phyloP scores from a whole-genome alignment of 345 rosid genomes.

The Kernera saxatilis region DNA sequence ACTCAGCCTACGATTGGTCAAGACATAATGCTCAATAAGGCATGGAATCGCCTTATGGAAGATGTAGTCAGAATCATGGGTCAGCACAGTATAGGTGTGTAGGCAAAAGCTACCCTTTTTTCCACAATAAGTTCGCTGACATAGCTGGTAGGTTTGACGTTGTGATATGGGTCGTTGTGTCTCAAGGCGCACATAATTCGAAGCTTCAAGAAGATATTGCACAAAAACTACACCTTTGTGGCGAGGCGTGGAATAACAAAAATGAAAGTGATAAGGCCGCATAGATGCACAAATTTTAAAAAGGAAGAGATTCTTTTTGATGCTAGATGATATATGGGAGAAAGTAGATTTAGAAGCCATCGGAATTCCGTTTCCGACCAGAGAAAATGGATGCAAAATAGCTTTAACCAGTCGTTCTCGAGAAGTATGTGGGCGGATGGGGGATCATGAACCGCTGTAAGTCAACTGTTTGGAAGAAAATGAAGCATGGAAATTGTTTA shows the following conservation, averaged over 20 bases:
- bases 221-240: neutral
- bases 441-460: neutral
- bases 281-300: neutral
- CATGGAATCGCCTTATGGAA: neutral
- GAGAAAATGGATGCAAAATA: conserved; percentile 1
- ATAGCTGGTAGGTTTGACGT: neutral
- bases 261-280: neutral
- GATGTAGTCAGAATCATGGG: conserved; percentile 4
- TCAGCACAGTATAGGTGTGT: conserved; percentile 7
- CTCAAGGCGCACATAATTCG: no score
- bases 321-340: conserved; percentile 23
- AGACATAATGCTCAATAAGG: neutral
- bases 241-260: neutral
- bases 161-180: conserved; percentile 17
- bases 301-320: neutral
- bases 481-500: conserved; percentile 17
- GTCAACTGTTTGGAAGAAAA: neutral
- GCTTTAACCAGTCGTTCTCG: conserved; percentile 4
- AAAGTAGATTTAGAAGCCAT: neutral
- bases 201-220: no score
- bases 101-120: conserved; percentile 31
- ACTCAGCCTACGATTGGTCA: neutral
- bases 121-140: conserved; percentile 3
- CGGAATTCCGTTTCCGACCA: neutral
- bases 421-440: conserved; percentile 3